Conservation (phyloP, 768 basidiomycete species). For the Amanita subjunquillea region DNA sequence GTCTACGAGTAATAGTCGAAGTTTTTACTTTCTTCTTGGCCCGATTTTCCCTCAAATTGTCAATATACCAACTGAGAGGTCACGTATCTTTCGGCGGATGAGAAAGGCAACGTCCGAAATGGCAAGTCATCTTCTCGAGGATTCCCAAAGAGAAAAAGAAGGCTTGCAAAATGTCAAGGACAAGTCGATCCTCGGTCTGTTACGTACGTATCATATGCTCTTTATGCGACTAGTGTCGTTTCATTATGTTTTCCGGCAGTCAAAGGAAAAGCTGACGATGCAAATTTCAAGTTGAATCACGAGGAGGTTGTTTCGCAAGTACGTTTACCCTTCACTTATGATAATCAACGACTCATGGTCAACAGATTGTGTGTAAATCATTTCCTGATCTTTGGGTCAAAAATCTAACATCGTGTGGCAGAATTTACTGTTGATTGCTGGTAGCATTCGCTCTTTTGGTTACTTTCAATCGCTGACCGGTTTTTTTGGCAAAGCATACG, state of each 20-base stretch:
- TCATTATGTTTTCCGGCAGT: constrained; percentile 12
- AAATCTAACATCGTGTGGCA: constrained; percentile 1
- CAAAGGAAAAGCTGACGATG: constrained; percentile 21
- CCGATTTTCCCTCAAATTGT: constrained; percentile 24
- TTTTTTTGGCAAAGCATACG: constrained; percentile 28
- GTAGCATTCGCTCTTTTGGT: constrained; percentile 9
- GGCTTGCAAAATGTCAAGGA: constrained; percentile 11
- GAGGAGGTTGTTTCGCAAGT: constrained; percentile 29
- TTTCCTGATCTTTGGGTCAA: neutral
- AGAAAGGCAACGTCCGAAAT: constrained; percentile 25
- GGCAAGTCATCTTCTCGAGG: constrained; percentile 25
- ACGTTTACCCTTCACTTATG: neutral
- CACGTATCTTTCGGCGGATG: constrained; percentile 20
- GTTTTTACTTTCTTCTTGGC: constrained; percentile 23
- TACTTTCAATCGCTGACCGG: neutral
- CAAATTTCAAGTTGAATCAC: constrained; percentile 22
- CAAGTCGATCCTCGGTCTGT: constrained; percentile 29
- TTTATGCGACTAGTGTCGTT: neutral
- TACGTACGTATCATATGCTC: constrained; percentile 15
- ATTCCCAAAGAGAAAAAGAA: constrained; percentile 22
- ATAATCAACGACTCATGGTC: neutral
- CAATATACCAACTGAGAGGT: constrained; percentile 24
- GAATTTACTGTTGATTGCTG: constrained; percentile 28
- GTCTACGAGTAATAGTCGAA: constrained; percentile 11
- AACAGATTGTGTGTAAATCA: constrained; percentile 6